A percentile compares a stretch with the other conserved stretches of the same genome.
Evolutionary conservation across 305 asterid genomes (phyloP).

Genomic region (Fraxinus baroniana): DNA sequence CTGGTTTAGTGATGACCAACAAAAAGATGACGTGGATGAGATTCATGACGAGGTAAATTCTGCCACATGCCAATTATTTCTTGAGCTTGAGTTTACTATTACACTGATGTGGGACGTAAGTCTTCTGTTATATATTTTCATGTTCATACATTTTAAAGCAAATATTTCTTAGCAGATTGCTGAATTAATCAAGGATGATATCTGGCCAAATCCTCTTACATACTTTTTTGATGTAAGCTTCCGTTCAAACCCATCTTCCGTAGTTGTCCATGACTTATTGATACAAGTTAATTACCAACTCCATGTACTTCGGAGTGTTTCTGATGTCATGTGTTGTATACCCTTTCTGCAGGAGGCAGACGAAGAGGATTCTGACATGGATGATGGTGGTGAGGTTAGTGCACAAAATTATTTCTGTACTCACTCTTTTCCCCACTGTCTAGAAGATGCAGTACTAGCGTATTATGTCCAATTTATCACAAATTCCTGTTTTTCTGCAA

Average conservation of each 20-base stretch:
- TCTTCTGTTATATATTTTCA: background rate
- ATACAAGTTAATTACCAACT: slow-evolving; percentile 1
- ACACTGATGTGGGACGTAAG: too few species aligned
- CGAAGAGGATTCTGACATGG: slow-evolving; percentile 71
- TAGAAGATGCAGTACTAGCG: background rate
- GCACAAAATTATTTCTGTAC: background rate
- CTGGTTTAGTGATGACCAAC: slow-evolving; percentile 69
- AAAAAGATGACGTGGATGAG: slow-evolving; percentile 56
- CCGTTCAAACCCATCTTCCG: slow-evolving; percentile 4
- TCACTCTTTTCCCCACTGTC: background rate
- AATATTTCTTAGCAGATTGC: slow-evolving; percentile 59
- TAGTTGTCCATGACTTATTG: background rate
- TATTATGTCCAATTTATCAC: background rate
- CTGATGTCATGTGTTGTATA: background rate
- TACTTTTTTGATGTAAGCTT: slow-evolving; percentile 66
- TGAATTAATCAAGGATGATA: slow-evolving; percentile 90
- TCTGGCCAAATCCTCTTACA: slow-evolving; percentile 91
- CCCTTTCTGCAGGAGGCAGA: slow-evolving; percentile 60
- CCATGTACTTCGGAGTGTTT: background rate
- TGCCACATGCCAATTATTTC: background rate
- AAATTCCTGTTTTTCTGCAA: background rate
- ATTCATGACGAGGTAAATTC: slow-evolving; percentile 78
- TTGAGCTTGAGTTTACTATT: too few species aligned
- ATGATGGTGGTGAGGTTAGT: slow-evolving; percentile 60
- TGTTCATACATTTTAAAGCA: background rate